phyloP scores from a whole-genome alignment of 164 flowering plant species.

The Vitis rupestris region DNA sequence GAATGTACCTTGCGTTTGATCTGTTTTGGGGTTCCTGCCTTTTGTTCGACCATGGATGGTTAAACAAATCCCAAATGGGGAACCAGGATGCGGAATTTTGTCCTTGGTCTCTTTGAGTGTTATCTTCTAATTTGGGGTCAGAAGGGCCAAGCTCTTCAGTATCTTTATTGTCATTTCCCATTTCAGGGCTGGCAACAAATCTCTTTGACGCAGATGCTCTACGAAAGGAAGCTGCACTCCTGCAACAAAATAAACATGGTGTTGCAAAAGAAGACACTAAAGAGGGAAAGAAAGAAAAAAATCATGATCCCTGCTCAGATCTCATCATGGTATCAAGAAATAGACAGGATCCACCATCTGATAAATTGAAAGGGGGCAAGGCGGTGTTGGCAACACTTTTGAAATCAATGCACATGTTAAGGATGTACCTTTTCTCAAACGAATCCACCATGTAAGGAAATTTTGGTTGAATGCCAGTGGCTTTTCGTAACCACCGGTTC shows the following conservation, averaged over 20 bases:
- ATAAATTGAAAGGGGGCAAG: not conserved
- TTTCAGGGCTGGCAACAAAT: conserved; percentile 23
- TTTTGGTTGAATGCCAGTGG: conserved; percentile 94
- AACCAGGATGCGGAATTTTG: conserved; percentile 33
- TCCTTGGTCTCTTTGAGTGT: conserved; percentile 15
- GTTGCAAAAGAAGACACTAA: not conserved
- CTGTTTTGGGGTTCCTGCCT: conserved; percentile 17
- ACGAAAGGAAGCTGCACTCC: conserved; percentile 71
- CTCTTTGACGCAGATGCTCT: conserved; percentile 41
- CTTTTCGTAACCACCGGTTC: conserved; percentile 89
- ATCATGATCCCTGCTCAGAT: not conserved
- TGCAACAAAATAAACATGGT: conserved; percentile 31
- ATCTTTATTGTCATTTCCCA: conserved; percentile 11
- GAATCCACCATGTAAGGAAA: conserved; percentile 90
- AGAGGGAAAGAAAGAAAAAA: not conserved
- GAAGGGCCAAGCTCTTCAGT: conserved; percentile 21
- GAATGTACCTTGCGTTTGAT: conserved; percentile 33
- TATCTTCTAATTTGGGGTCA: conserved; percentile 24
- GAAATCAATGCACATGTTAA: too few relatives aligned
- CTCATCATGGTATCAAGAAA: not conserved
- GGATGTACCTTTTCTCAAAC: conserved; percentile 76
- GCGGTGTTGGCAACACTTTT: too few relatives aligned
- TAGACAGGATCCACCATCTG: too few relatives aligned
- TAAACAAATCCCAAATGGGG: conserved; percentile 68
- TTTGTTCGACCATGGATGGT: conserved; percentile 44